phyloP scores from a whole-genome alignment of 345 rosid genomes.

The Camelina laxa region DNA sequence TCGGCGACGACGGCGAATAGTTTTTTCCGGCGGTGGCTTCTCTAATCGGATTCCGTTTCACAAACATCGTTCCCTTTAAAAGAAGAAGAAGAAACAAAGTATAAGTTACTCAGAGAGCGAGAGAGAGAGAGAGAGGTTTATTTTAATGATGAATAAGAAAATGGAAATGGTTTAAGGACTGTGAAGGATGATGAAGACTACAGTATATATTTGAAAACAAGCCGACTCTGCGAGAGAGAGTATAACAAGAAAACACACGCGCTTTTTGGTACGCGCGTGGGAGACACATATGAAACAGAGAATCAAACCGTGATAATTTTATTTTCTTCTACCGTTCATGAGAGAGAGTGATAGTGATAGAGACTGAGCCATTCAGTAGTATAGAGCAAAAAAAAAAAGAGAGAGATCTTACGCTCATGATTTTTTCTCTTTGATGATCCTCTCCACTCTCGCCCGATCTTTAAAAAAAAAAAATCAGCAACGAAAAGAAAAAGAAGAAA shows the following conservation, averaged over 20 bases:
- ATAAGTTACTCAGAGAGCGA: conserved; percentile 5
- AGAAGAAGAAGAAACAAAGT: conserved; percentile 1
- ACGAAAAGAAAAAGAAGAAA: not conserved
- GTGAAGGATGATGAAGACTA: not conserved
- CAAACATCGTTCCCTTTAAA: conserved; percentile 34
- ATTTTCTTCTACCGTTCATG: not conserved
- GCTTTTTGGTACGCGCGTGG: conserved; percentile 39
- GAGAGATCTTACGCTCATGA: conserved; percentile 24
- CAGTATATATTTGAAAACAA: conserved; percentile 34
- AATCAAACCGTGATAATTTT: conserved; percentile 32
- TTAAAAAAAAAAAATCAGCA: not conserved
- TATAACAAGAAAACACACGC: conserved; percentile 34
- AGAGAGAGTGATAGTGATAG: not conserved
- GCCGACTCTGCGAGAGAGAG: conserved; percentile 4
- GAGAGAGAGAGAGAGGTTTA: too few relatives aligned
- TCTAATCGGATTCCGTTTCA: conserved; percentile 38
- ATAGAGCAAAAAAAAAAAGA: not conserved
- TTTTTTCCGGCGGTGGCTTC: conserved; percentile 36
- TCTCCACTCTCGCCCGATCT: too few relatives aligned
- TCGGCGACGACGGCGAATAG: conserved; percentile 31
- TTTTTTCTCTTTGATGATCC: conserved; percentile 11
- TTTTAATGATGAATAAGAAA: conserved; percentile 19
- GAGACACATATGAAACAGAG: conserved; percentile 30
- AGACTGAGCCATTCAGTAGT: not conserved
- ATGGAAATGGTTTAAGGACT: conserved; percentile 11